Evolutionary conservation across 83 land plant species (phyloP), one percentile per base, ranked within the genome.

Genomic region (Isoetes engelmannii): DNA sequence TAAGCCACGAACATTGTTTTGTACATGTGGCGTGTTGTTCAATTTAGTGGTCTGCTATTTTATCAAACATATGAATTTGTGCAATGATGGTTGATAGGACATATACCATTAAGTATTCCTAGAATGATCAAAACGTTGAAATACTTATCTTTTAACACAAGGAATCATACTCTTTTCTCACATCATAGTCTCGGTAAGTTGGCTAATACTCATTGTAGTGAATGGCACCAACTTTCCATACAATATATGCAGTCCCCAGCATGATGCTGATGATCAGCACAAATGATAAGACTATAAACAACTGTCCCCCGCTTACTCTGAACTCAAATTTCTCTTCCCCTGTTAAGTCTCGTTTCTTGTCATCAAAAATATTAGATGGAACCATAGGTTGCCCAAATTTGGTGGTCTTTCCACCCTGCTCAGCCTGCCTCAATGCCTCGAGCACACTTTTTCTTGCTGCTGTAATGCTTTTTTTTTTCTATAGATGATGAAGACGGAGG

Each of bases 141-240:
- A n/a, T n/a, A n/a, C n/a, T n/a, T n/a, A n/a, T n/a, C n/a, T n/a
- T n/a, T n/a, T n/a, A n/a, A n/a, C n/a, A n/a, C n/a, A n/a, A n/a
- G n/a, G n/a, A n/a, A n/a, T n/a, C n/a, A n/a, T n/a, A n/a, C n/a
- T n/a, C n/a, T n/a, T n/a, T n/a, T n/a, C n/a, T n/a, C n/a, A n/a
- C n/a, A n/a, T n/a, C n/a, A n/a, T n/a, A n/a, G n/a, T n/a, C n/a
- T n/a, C n/a, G n/a, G n/a, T n/a, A n/a, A n/a, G 53, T 12, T 49
- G 12, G 53, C 53, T 49, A 49, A 12, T 49, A 49, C 12, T 49
- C 53, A 49, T 49, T 49, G 53, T 49, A 49, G 12, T 49, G 53
- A 49, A 49, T 49, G 7, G 53, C 53, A 49, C 53, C 53, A 12
- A 49, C 53, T 49, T 49, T 49, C 53, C 53, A 49, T 49, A 49